Base-by-base conservation (phyloP, 2,329 filamentous ascomycete genomes). In the Sclerotinia sclerotiorum region DNA sequence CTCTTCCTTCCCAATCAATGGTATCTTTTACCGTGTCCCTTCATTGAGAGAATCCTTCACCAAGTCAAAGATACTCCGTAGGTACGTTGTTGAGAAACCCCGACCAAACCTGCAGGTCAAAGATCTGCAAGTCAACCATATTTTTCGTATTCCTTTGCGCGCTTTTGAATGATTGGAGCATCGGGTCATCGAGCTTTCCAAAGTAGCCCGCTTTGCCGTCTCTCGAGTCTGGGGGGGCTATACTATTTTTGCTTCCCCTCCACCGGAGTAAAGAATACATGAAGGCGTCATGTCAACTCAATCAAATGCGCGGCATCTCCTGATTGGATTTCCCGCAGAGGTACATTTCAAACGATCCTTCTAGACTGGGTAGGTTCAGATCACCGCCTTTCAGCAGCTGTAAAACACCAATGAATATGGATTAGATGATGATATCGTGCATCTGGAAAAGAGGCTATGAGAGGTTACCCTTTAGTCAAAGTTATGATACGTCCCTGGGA, bases 281-380 rank as follows among this genome's bases (percentile, higher is more conserved):
- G 44, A 61, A 49, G 44, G 58, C 58, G 58, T 61, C 44, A 61
- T 61, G 44, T 49, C 58, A 35, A 24, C 27, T 61, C 44, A 61
- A 49, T 29, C 44, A 61, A 61, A 61, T 49, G 58, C 44, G 58
- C 58, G 58, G 58, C 58, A 32, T 61, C 58, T 61, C 58, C 58
- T 61, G 58, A 49, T 61, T 61, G 58, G 58, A 35, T 61, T 61
- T 49, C 21, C 58, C 27, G 27, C 8, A 5, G n/a, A 24, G 58
- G 58, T 24, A 61, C 24, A 49, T 61, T 7, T 3, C 19, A 24
- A 19, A 35, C 32, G 58, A 49, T 48, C 58, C 29, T 21, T 21
- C 44, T 35, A 17, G 58, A 61, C 58, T 29, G 58, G 48, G 58
- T 19, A 61, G 17, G 27, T 49, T 61, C 21, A 15, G 21, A 49